A percentile compares a stretch with the other conserved stretches of the same genome.
Conservation (phyloP, 768 basidiomycete genomes). For the Pleurotus ostreatus region DNA sequence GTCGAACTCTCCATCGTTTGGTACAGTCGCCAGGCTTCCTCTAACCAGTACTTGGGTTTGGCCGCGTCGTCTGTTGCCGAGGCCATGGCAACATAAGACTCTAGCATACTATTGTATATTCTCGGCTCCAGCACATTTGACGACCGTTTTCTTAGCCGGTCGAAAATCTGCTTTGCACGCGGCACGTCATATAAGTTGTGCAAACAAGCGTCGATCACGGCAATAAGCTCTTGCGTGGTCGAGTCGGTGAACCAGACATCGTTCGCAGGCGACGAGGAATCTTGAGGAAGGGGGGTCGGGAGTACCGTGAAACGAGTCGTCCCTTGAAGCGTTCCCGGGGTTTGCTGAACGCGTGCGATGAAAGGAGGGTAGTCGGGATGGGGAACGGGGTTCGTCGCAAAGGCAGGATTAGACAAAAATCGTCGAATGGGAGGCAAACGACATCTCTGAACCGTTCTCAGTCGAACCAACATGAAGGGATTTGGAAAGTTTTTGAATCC, state of each 20-base stretch:
- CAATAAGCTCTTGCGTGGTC: conserved; percentile 60
- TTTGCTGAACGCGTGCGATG: conserved; percentile 19
- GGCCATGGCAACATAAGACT: conserved; percentile 62
- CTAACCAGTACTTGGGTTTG: conserved; percentile 48
- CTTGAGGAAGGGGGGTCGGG: conserved; percentile 61
- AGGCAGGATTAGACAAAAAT: neutral
- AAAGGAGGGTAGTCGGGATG: conserved; percentile 36
- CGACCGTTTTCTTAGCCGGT: conserved; percentile 42
- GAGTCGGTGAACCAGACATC: conserved; percentile 63
- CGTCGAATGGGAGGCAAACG: conserved; percentile 8
- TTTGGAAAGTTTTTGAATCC: neutral
- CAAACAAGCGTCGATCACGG: conserved; percentile 82
- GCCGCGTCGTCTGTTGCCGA: conserved; percentile 38
- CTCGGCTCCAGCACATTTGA: conserved; percentile 33
- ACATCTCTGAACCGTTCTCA: conserved; percentile 9
- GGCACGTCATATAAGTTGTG: conserved; percentile 70
- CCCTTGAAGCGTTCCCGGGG: conserved; percentile 41
- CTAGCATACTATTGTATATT: conserved; percentile 66
- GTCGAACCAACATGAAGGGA: conserved; percentile 4
- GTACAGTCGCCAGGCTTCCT: conserved; percentile 60
- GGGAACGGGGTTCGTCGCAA: conserved; percentile 25
- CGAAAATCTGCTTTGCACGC: conserved; percentile 73
- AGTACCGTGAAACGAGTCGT: conserved; percentile 50
- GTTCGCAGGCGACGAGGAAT: conserved; percentile 32
- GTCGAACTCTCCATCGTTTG: conserved; percentile 43